These are phyloP conservation scores for Pythium brachiatum DNA, from an alignment of 352 stramenopile species.

Conservation along the genomic window DNA sequence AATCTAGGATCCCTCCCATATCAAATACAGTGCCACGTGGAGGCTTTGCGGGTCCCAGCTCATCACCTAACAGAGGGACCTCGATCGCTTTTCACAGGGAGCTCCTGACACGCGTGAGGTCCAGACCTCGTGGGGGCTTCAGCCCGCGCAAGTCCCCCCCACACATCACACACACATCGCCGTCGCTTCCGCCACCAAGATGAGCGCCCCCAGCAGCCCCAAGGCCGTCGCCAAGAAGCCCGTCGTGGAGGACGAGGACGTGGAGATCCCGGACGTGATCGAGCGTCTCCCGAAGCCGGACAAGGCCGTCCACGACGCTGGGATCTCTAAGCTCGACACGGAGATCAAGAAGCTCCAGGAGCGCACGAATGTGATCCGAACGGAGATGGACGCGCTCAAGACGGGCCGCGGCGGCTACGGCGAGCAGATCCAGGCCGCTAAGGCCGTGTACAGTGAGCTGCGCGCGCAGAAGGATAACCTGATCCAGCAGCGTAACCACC, in stretches of 20 bases:
- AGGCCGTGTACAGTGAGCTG: slow-evolving; percentile 80
- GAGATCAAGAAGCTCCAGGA: slow-evolving; percentile 93
- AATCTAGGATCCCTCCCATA: background rate
- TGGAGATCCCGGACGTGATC: slow-evolving; percentile 75
- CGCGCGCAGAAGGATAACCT: slow-evolving; percentile 84
- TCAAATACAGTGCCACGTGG: slow-evolving; percentile 11
- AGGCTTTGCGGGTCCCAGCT: background rate
- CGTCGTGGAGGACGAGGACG: slow-evolving; percentile 35
- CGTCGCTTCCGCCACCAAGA: slow-evolving; percentile 16
- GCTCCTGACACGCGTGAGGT: slow-evolving; percentile 21
- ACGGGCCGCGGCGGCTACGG: slow-evolving; percentile 76
- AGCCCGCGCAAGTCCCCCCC: background rate
- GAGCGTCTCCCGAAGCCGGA: slow-evolving; percentile 82
- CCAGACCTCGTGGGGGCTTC: background rate
- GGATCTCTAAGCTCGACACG: slow-evolving; percentile 80
- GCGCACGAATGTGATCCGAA: slow-evolving; percentile 63
- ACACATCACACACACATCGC: background rate
- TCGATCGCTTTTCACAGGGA: slow-evolving; percentile 20
- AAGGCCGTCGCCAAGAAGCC: slow-evolving; percentile 21
- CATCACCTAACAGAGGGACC: background rate
- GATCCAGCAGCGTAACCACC: slow-evolving; percentile 78
- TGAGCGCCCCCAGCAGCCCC: slow-evolving; percentile 38
- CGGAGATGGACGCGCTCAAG: slow-evolving; percentile 82
- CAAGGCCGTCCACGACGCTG: slow-evolving; percentile 89
- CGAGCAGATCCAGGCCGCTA: slow-evolving; percentile 86